These are phyloP conservation scores for Parachaetomium inaequale DNA, from an alignment of 495 filamentous ascomycete genomes.

Conservation along the genomic window DNA sequence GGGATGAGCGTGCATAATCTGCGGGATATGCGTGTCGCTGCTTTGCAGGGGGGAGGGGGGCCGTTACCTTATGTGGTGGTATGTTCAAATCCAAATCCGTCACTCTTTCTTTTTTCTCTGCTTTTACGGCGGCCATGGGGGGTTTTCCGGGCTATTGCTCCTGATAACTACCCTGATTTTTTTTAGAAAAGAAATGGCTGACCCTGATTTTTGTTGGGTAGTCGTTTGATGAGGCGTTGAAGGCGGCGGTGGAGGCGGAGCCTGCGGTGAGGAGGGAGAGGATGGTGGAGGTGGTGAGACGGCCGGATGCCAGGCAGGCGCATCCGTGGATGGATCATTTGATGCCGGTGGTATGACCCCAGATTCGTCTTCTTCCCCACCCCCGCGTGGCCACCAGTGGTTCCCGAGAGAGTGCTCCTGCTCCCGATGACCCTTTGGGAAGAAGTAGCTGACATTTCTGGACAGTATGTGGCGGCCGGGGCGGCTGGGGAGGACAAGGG, in stretches of 20 bases:
- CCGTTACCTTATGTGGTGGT: conserved; percentile 65
- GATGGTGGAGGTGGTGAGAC: conserved; percentile 57
- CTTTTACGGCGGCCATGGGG: no score
- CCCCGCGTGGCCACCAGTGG: no score
- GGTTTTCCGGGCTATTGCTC: no score
- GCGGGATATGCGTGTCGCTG: conserved; percentile 55
- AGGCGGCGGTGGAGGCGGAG: conserved; percentile 58
- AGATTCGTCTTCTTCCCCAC: no score
- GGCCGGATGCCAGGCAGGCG: conserved; percentile 67
- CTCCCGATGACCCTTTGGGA: no score
- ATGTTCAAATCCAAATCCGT: no score
- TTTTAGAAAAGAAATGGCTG: no score
- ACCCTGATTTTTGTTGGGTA: no score
- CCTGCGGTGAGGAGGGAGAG: conserved; percentile 55
- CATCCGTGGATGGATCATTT: conserved; percentile 79
- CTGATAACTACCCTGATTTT: no score
- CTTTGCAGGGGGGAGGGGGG: conserved; percentile 41
- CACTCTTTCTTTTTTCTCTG: no score
- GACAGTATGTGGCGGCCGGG: conserved; percentile 70
- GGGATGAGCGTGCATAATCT: conserved; percentile 91
- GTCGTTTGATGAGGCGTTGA: conserved; percentile 75
- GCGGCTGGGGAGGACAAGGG: conserved; percentile 63
- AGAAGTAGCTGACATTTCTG: no score
- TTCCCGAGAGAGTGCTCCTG: no score
- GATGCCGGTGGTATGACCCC: conserved; percentile 71